These are phyloP conservation scores for Ramularia endophylla DNA, from an alignment of 2,329 filamentous ascomycete species.

Conservation along the genomic window DNA sequence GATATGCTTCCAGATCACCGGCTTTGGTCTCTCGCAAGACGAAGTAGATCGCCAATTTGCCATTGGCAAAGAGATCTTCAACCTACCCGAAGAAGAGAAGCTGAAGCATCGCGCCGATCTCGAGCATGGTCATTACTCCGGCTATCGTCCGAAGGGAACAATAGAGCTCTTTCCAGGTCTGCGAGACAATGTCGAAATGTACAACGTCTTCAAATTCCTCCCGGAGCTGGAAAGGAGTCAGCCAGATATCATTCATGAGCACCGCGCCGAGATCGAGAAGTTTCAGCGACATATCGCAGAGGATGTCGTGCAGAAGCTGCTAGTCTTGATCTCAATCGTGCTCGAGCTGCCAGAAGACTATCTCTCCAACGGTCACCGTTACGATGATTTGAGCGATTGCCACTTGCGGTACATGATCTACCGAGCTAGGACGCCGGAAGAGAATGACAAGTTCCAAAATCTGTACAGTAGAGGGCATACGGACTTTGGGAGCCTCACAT, in stretches of 20 bases:
- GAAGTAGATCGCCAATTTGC: constrained; percentile 57
- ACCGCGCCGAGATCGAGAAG: constrained; percentile 50
- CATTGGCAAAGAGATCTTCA: constrained; percentile 54
- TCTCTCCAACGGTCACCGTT: constrained; percentile 51
- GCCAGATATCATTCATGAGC: constrained; percentile 36
- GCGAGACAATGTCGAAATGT: constrained; percentile 53
- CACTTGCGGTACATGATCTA: constrained; percentile 29
- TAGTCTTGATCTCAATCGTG: constrained; percentile 56
- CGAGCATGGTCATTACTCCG: constrained; percentile 29
- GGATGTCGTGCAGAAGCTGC: constrained; percentile 52
- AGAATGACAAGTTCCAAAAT: constrained; percentile 26
- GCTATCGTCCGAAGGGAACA: constrained; percentile 22
- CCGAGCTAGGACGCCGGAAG: constrained; percentile 22
- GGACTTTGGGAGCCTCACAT: constrained; percentile 39
- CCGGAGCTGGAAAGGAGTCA: constrained; percentile 22
- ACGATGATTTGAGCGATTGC: constrained; percentile 43
- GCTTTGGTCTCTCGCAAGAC: constrained; percentile 56
- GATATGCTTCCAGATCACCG: constrained; percentile 33
- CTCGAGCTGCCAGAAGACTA: constrained; percentile 56
- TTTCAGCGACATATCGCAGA: constrained; percentile 49
- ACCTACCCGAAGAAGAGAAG: constrained; percentile 53
- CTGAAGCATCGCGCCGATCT: constrained; percentile 44
- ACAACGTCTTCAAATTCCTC: constrained; percentile 51
- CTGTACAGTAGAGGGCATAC: constrained; percentile 34
- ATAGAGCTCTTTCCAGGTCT: constrained; percentile 18